Base-by-base conservation (phyloP, 2,329 filamentous ascomycete species). In the Intubia oerlemansii region DNA sequence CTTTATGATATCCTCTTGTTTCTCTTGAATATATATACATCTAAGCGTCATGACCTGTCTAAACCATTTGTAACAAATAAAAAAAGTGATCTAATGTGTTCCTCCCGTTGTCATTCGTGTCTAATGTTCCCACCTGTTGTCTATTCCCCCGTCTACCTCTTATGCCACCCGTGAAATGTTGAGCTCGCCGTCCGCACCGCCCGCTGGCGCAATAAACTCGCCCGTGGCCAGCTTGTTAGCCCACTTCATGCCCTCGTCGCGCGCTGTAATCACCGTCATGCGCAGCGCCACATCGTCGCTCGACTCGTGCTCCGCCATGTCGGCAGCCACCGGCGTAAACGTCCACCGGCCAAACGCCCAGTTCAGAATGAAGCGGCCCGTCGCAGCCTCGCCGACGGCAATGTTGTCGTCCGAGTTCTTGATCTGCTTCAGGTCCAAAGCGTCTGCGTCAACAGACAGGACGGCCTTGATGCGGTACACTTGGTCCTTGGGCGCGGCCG, bases 321-420 rank as follows among this genome's bases (percentile, higher is more conserved):
- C 43, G 7, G 46, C 45, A 0, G 47, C 43, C 4, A 62, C 43
- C 5, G 66, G 59, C 2, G 82, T 90, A 44, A 85, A 92, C 0
- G 71, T 91, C 85, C 88, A 98, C 17, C 88, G 65, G 1, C 82
- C 82, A 52, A 98, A 98, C 0, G 88, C 88, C 88, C 88, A 98
- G 48, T 98, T 98, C 34, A 98, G 62, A 25, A 98, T 92, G 45
- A 88, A 93, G 31, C 78, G 60, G 3, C 43, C 46, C 7, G 43
- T 6, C 9, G 19, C n/a, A 4, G 20, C n/a, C 10, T 11, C 12
- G n/a, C 43, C 38, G 4, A 50, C 40, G 10, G 19, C 13, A 6
- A 39, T 33, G 27, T 43, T 41, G 5, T 47, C 38, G 18, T 49
- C 42, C 22, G 62, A 56, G 15, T 57, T 53, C 31, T 66, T 62